A percentile compares a stretch with the other conserved stretches of the same genome.
Evolutionary conservation across 1,139 yeast genomes (phyloP).

Genomic region (Saccharomyces hybrid): DNA sequence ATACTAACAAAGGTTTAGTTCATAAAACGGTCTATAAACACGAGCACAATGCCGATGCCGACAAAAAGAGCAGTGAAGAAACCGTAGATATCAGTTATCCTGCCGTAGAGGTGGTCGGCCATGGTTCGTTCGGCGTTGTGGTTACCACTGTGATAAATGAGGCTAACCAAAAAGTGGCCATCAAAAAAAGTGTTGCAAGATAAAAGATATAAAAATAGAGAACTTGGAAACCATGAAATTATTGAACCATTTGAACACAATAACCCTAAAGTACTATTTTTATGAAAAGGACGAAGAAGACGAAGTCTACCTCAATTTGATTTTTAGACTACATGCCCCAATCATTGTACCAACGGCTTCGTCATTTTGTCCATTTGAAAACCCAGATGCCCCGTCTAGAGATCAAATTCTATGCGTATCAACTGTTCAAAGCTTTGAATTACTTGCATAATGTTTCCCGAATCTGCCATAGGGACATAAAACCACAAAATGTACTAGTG

Average conservation of each 20-base stretch:
- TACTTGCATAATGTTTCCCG: conserved; percentile 79
- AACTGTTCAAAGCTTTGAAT: conserved; percentile 81
- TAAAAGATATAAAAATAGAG: conserved; percentile 91
- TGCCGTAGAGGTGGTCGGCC: conserved; percentile 70
- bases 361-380: conserved; percentile 69
- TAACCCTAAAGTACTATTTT: conserved; percentile 80
- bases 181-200: conserved; percentile 90
- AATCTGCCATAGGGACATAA: conserved; percentile 94
- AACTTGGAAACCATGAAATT: conserved; percentile 92
- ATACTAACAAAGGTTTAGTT: conserved; percentile 9
- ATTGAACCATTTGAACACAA: conserved; percentile 74
- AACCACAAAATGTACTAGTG: conserved; percentile 87
- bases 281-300: conserved; percentile 51
- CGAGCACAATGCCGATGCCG: not conserved
- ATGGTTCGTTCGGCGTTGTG: conserved; percentile 95
- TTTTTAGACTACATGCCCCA: conserved; percentile 88
- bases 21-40: conserved; percentile 5
- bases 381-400: conserved; percentile 81
- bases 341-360: conserved; percentile 83
- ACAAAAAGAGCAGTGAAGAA: not conserved
- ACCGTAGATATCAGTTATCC: conserved; percentile 32
- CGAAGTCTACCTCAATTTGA: conserved; percentile 76
- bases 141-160: conserved; percentile 78
- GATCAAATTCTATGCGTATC: conserved; percentile 84
- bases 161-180: conserved; percentile 74